Base-by-base conservation (phyloP, 139 green algal species). In the Gonium pectorale region DNA sequence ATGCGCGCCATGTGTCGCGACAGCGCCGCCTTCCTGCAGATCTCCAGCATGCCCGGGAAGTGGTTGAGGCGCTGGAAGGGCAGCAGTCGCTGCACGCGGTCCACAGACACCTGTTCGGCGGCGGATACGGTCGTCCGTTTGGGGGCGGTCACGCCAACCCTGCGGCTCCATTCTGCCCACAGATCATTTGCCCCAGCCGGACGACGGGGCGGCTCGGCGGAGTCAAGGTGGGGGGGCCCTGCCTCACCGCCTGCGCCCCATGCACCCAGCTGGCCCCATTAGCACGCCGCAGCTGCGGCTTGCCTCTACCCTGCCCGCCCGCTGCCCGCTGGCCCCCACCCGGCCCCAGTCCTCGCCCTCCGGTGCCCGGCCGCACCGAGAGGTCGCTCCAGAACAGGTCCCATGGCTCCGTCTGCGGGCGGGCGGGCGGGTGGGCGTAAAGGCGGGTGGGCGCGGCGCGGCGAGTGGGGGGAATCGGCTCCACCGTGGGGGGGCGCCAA, bases 41-140 rank as follows among this genome's bases (percentile, higher is more conserved):
- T 91, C 84, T 92, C 88, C 72, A 94, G 80, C 90, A 92, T 94
- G 31, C 80, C 86, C 15, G 86, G 84, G 78, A 94, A 92, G 84
- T 94, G 90, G 84, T 94, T 94, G 44, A 94, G 88, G 44, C 83
- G 80, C 88, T 93, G 90, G 66, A 87, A 90, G 49, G 67, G 71
- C 44, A 79, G 79, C 52, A 93, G 73, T 52, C 86, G 83, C 43
- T 89, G 79, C 59, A 93, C 86, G n/a, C 89, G 69, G 67, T 92
- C 88, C 1, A 60, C 41, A 13, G 88, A 89, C 2, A 91, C 87
- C 87, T 89, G 82, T 29, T 33, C 0, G 71, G 60, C n/a, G 5
- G n/a, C 8, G n/a, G n/a, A n/a, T n/a, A n/a, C n/a, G n/a, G n/a
- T n/a, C n/a, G n/a, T n/a, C n/a, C n/a, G n/a, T n/a, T n/a, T n/a